These are phyloP conservation scores for Alternaria ventricosa DNA, from an alignment of 2,329 filamentous ascomycete species.

Conservation along the genomic window DNA sequence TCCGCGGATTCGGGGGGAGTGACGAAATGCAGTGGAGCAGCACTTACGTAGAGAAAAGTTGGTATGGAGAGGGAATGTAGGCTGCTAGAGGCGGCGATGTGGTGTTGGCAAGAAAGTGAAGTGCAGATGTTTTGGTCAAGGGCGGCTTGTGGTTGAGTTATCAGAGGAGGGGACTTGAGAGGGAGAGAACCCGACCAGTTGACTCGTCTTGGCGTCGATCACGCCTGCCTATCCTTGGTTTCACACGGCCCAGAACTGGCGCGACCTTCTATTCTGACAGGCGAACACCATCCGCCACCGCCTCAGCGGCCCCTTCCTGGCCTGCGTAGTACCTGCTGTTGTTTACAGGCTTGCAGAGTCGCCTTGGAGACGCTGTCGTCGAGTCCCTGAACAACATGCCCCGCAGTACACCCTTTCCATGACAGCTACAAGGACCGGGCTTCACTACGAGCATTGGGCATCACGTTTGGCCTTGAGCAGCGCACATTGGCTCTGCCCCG, in stretches of 20 bases:
- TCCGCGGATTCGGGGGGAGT: constrained; percentile 30
- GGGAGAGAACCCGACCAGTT: constrained; percentile 27
- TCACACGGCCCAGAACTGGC: constrained; percentile 35
- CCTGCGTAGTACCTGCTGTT: neutral
- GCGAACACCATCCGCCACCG: constrained; percentile 16
- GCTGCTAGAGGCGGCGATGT: constrained; percentile 14
- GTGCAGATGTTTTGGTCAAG: constrained; percentile 26
- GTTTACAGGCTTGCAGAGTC: neutral
- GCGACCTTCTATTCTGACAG: constrained; percentile 24
- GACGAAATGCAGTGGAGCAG: constrained; percentile 31
- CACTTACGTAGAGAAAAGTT: constrained; percentile 40
- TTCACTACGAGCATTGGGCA: constrained; percentile 14
- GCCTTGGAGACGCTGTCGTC: neutral
- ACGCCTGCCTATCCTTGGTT: constrained; percentile 33
- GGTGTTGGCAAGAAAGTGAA: constrained; percentile 26
- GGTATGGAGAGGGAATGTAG: constrained; percentile 14
- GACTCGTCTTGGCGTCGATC: constrained; percentile 34
- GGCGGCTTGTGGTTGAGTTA: constrained; percentile 34
- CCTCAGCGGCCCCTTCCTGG: constrained; percentile 11
- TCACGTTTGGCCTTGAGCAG: neutral
- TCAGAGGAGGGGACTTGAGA: constrained; percentile 31
- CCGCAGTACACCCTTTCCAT: constrained; percentile 25
- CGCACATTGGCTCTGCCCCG: neutral
- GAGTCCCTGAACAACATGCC: constrained; percentile 14
- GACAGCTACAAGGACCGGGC: constrained; percentile 17